Evolutionary conservation across 2,329 filamentous ascomycete genomes (phyloP).

Genomic region (Bipolaris oryzae): DNA sequence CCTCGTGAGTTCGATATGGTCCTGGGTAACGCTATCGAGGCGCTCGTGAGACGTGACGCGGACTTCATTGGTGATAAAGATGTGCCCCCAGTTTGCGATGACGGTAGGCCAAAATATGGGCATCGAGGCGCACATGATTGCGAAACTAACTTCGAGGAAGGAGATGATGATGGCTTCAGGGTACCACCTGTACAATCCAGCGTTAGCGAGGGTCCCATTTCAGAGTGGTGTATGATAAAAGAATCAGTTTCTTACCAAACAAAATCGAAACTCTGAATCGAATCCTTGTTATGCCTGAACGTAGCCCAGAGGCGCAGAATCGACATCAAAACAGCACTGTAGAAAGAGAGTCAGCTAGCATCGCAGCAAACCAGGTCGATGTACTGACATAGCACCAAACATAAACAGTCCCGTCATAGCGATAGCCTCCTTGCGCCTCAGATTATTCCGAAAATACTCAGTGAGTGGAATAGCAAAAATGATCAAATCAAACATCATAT

Average conservation of each 20-base stretch:
- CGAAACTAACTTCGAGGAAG: slow-evolving; percentile 43
- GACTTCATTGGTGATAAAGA: slow-evolving; percentile 46
- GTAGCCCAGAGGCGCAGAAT: slow-evolving; percentile 38
- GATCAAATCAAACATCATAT: slow-evolving; percentile 40
- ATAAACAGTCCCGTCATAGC: slow-evolving; percentile 37
- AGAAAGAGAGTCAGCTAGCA: slow-evolving; percentile 2
- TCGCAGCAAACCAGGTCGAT: background rate
- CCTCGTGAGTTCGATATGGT: slow-evolving; percentile 29
- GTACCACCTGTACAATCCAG: slow-evolving; percentile 24
- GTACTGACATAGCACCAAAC: slow-evolving; percentile 33
- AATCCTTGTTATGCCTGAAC: slow-evolving; percentile 23
- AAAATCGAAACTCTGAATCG: slow-evolving; percentile 32
- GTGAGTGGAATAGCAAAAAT: slow-evolving; percentile 39
- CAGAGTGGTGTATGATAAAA: background rate
- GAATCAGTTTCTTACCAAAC: slow-evolving; percentile 23
- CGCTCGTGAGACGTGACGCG: slow-evolving; percentile 35
- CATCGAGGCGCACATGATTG: slow-evolving; percentile 46
- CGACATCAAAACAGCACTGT: slow-evolving; percentile 38
- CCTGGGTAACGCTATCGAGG: slow-evolving; percentile 9
- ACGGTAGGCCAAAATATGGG: slow-evolving; percentile 48
- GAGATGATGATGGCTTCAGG: slow-evolving; percentile 38
- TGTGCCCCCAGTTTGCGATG: slow-evolving; percentile 34
- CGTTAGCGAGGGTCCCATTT: background rate
- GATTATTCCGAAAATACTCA: slow-evolving; percentile 29
- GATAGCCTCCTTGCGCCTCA: slow-evolving; percentile 31